Percentiles rank a stretch among this genome's conserved stretches.
Conservation (phyloP, 2,329 filamentous ascomycete species). For the Chaetomium sp. region DNA sequence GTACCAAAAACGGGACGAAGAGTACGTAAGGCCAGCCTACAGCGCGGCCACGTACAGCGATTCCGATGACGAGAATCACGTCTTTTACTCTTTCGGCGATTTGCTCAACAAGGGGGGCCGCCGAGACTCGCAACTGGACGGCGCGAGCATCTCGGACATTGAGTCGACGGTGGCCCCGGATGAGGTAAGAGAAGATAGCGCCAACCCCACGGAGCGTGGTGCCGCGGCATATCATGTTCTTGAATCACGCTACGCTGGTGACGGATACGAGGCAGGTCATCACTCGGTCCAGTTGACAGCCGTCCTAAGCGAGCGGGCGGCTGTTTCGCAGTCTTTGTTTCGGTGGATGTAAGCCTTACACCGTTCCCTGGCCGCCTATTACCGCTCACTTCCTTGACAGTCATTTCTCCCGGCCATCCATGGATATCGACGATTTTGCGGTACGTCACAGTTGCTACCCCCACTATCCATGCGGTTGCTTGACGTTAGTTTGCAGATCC, state of each 20-base stretch:
- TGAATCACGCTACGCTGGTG: constrained; percentile 25
- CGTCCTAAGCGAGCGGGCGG: constrained; percentile 39
- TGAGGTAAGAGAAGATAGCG: not conserved
- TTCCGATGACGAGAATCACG: not conserved
- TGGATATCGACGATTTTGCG: constrained; percentile 49
- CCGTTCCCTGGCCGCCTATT: not conserved
- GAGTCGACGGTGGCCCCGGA: not conserved
- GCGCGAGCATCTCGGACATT: not conserved
- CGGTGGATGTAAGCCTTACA: constrained; percentile 41
- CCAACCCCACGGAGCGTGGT: not conserved
- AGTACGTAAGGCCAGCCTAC: not conserved
- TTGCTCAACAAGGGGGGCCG: not conserved
- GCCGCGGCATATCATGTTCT: constrained; percentile 19
- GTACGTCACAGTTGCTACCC: constrained; percentile 31
- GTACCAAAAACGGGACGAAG: not conserved
- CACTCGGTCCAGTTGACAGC: constrained; percentile 38
- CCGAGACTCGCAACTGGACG: not conserved
- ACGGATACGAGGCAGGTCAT: constrained; percentile 17
- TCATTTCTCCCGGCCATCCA: constrained; percentile 45
- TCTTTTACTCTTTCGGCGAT: constrained; percentile 8
- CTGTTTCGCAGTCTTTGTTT: constrained; percentile 42
- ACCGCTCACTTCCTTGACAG: not conserved
- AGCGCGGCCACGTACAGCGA: not conserved
- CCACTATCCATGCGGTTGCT: not conserved
- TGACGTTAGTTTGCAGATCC: constrained; percentile 36